Evolutionary conservation across 31 red algal genomes (phyloP).

Genomic region (Odonthalia washingtoniensis): DNA sequence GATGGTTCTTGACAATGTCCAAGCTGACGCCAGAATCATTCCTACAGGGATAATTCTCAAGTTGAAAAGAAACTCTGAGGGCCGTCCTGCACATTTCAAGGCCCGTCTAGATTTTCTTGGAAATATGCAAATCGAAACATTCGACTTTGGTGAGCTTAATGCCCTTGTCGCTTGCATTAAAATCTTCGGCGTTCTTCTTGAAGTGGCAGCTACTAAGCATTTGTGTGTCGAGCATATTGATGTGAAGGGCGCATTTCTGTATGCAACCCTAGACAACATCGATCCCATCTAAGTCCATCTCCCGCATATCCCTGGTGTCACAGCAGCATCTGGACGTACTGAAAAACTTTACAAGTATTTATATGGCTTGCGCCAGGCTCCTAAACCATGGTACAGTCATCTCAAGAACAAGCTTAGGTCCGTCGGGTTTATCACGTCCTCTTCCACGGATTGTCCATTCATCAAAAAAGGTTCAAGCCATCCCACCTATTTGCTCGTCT

Average conservation of each 20-base stretch:
- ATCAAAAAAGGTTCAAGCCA: neutral
- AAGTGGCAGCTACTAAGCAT: neutral
- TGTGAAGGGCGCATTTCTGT: constrained; percentile 34
- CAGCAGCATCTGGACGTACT: neutral
- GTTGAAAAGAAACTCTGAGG: constrained; percentile 15
- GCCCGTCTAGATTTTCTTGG: constrained; percentile 28
- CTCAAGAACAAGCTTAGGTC: neutral
- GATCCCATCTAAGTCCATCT: neutral
- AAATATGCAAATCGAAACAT: constrained; percentile 10
- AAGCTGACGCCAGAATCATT: neutral
- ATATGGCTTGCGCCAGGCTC: constrained; percentile 29
- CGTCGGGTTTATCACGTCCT: neutral
- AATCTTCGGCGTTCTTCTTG: constrained; percentile 7
- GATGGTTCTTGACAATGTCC: neutral
- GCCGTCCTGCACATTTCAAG: constrained; percentile 35
- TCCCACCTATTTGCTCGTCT: constrained; percentile 20
- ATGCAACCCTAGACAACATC: constrained; percentile 1
- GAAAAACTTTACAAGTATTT: neutral
- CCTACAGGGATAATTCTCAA: constrained; percentile 29
- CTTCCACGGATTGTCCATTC: constrained; percentile 1
- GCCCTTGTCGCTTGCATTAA: constrained; percentile 28
- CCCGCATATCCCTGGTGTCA: neutral
- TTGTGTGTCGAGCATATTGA: constrained; percentile 24
- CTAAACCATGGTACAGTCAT: constrained; percentile 14
- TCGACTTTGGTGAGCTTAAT: neutral